Evolutionary conservation across 179 eudicot genomes (phyloP), one percentile per base, ranked within the genome.

Genomic region (Vitellaria paradoxa): DNA sequence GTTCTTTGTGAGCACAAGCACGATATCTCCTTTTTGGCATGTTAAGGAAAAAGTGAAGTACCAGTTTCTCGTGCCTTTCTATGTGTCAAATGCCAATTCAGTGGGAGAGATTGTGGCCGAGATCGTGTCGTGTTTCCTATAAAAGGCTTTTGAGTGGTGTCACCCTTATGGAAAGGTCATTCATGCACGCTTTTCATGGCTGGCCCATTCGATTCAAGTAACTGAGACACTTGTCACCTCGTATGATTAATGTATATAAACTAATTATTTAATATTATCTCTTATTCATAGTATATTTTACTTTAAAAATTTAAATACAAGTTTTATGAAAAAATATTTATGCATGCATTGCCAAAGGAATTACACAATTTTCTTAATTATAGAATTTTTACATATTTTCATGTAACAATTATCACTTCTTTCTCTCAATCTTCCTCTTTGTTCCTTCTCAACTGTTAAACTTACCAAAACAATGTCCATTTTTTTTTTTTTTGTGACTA

Each of bases 1-100:
- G n/a, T n/a, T n/a, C n/a, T n/a, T n/a, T n/a, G n/a, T n/a, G n/a
- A n/a, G 23, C 10, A 26, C 18, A 30, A 64, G 49, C 57, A 75
- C 47, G 70, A 61, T 75, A 75, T 64, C 70, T 74, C 50, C 59
- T 74, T 62, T 74, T 75, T 75, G 60, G 70, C 5, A 52, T 64
- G 70, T 49, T 20, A 7, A 14, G 7, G 9, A 14, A 62, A 26
- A 30, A 47, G 77, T 17, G 42, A 46, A 14, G 57, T 74, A 57
- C 69, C n/a, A 57, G 69, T 74, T 73, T 57, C 49, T 49, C 47
- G 0, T 9, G 24, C 61, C 70, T 75, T 63, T 75, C 15, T 18
- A 49, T 18, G 70, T 75, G 70, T 49, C 70, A 30, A 9, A 26
- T 24, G 60, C 70, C 47, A 26, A 63, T 49, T 75, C 70, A 49